These are phyloP conservation scores for Barbarea vulgaris DNA, from an alignment of 345 rosid species.

Conservation along the genomic window DNA sequence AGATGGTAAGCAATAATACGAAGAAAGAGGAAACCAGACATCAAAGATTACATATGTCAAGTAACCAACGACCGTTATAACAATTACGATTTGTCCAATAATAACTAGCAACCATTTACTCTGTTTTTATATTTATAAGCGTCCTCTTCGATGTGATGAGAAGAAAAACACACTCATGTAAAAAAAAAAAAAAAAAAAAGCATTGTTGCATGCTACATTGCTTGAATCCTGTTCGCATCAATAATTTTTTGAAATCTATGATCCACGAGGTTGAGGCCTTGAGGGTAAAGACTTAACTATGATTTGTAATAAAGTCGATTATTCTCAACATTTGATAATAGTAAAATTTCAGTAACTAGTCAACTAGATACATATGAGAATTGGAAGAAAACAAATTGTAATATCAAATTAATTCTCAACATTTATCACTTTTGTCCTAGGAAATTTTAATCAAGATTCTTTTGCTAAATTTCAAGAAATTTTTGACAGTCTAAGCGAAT, in stretches of 20 bases:
- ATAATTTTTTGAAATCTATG: not conserved
- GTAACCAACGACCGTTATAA: not conserved
- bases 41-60: not conserved
- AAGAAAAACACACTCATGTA: not conserved
- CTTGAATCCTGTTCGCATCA: not conserved
- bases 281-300: not conserved
- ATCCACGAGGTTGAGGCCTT: not conserved
- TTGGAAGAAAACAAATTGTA: too few relatives aligned
- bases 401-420: too few relatives aligned
- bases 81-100: too few relatives aligned
- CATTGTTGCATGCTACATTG: not conserved
- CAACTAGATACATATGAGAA: too few relatives aligned
- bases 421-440: too few relatives aligned
- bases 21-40: not conserved
- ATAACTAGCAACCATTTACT: not conserved
- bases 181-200: too few relatives aligned
- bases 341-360: too few relatives aligned
- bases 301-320: not conserved
- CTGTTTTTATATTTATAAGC: not conserved
- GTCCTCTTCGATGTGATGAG: not conserved
- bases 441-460: not conserved
- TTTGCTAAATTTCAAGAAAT: not conserved
- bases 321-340: too few relatives aligned
- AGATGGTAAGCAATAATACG: conserved; percentile 5
- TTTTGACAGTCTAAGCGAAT: not conserved